Base-by-base conservation (phyloP, 2,329 filamentous ascomycete species). In the Thielaviopsis euricoi region DNA sequence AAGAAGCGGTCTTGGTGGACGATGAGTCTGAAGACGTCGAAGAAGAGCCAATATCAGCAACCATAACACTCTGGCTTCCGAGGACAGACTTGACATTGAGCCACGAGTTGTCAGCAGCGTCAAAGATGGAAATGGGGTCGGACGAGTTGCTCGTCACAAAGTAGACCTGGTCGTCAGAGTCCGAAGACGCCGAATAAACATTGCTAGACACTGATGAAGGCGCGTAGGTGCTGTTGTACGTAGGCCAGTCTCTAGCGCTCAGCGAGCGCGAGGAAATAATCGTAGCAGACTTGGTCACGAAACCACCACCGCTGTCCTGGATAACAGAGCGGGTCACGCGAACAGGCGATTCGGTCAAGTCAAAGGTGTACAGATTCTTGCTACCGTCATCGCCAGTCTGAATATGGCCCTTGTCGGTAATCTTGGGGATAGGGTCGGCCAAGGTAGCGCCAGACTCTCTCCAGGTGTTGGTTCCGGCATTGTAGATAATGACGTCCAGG, bases 341-440 rank as follows among this genome's bases (percentile, higher is more conserved):
- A 66, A 94, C 95, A 2, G 91, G 90, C 0, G 83, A 81, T 10
- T 76, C 74, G 15, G 77, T 77, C 71, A 89, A 78, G 66, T 95
- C 82, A 64, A 93, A 95, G 12, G 83, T 81, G 64, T 89, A 82
- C 19, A 97, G 73, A 46, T 84, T 81, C 66, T 87, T 90, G 69
- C 86, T 90, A 26, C 79, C 82, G 67, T 95, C 88, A 49, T 81
- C 77, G 22, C 85, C 86, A 13, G 74, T 73, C n/a, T 94, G 71
- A 3, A 95, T 65, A 0, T 81, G 75, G 25, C 80, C 81, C 65
- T 84, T 80, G 53, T 83, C 67, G 2, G 76, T 75, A 57, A 80
- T 77, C 65, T 81, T 81, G 17, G 77, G 69, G 21, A 89, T 69
- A 1, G 82, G 80, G 15, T 76, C 69, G 0, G 78, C 74, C 23